Conservation (phyloP, 163 green algal species). For the Scenedesmus sp. region DNA sequence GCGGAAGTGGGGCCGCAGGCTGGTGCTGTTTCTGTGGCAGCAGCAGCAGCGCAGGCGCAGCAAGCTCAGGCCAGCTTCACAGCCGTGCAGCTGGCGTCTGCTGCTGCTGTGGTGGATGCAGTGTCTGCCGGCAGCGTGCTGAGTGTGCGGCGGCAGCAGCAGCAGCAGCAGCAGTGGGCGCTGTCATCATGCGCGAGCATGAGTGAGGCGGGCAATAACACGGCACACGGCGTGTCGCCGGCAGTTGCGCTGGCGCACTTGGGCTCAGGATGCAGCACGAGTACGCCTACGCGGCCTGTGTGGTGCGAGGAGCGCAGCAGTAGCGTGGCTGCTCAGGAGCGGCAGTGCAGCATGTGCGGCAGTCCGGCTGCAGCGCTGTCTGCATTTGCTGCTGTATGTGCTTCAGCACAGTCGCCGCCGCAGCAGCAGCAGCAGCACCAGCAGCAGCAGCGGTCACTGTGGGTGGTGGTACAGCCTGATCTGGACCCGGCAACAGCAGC, state of each 20-base stretch:
- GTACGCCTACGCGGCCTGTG: background rate
- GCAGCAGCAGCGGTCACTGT: background rate
- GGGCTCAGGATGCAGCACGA: background rate
- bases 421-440: too few relatives aligned
- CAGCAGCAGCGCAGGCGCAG: too few relatives aligned
- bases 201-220: background rate
- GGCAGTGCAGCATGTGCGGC: background rate
- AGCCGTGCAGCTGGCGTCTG: background rate
- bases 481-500: background rate
- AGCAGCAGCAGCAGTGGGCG: background rate
- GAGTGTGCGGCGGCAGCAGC: background rate
- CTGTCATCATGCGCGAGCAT: background rate
- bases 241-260: background rate
- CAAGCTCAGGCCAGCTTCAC: background rate
- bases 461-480: background rate
- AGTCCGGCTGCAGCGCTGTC: background rate
- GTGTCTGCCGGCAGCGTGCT: background rate
- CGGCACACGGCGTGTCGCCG: background rate
- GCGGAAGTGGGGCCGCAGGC: too few relatives aligned
- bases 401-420: too few relatives aligned
- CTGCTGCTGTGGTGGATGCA: background rate
- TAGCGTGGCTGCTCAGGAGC: background rate
- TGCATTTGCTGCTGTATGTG: too few relatives aligned
- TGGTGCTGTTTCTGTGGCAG: background rate
- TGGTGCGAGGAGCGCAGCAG: background rate